Base-by-base conservation (phyloP, 441 rosid species). In the Viola pubescens region DNA sequence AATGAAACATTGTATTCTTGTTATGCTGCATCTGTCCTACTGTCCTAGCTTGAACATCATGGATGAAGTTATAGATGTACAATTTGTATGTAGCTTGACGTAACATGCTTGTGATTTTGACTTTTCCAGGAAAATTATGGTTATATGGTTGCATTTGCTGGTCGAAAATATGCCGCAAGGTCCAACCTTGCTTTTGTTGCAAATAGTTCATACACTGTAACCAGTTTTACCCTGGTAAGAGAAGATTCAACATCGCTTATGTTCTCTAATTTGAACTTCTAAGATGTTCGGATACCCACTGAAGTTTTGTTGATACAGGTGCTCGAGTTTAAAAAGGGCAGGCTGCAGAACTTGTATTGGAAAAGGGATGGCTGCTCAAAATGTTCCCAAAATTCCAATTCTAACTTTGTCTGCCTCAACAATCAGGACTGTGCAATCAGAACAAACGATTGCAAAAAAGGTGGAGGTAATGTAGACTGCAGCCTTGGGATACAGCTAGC, bases 121-220 rank as follows among this genome's bases (percentile, higher is more conserved):
- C 41, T 51, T 72, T 69, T 56, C 14, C 81, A 91, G 98, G 83
- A 73, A 13, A 43, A 48, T 44, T 70, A 68, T 66, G 90, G 98
- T 4, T 77, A 79, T 71, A 91, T 91, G 96, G 96, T 91, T 59
- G 98, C 98, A 61, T 91, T 91, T 69, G 95, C 96, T 52, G 98
- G 98, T 65, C 72, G 89, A 56, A 91, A 85, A 73, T 88, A 91
- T 61, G 98, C 98, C n/a, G 98, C 98, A 12, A 86, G 95, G 80
- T 91, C 98, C 7, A 40, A 48, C 26, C 82, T 88, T 64, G 83
- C 87, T 40, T 84, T 91, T 75, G 96, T 91, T 65, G 92, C 96
- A 56, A 82, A 88, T 61, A 37, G 48, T 61, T 75, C 81, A 37
- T 79, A 59, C 81, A 74, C 77, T 4, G 90, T 91, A 3, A 88